phyloP scores from a whole-genome alignment of 2,329 filamentous ascomycete species.

The Ceratocystis ficicola region DNA sequence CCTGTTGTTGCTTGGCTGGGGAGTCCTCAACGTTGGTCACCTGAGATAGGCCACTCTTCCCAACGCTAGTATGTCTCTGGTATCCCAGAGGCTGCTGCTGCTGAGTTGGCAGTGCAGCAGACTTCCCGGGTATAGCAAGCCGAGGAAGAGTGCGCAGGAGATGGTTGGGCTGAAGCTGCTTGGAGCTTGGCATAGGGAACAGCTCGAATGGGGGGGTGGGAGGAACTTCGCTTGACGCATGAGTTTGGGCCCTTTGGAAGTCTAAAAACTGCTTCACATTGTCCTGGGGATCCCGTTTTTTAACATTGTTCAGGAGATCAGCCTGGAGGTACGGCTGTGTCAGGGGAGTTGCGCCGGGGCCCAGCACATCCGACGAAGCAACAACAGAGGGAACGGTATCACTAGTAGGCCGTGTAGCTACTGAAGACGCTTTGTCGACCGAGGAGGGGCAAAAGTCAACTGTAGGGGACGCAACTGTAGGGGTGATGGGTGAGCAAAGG shows the following conservation, averaged over 20 bases:
- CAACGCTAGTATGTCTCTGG: slow-evolving; percentile 9
- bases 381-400: slow-evolving; percentile 71
- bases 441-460: slow-evolving; percentile 35
- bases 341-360: slow-evolving; percentile 50
- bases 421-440: background rate
- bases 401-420: slow-evolving; percentile 32
- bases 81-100: slow-evolving; percentile 25
- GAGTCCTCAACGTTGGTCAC: slow-evolving; percentile 20
- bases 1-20: background rate
- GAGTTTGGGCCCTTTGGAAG: slow-evolving; percentile 55
- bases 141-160: slow-evolving; percentile 49
- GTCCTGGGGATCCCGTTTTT: slow-evolving; percentile 72
- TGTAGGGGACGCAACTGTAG: slow-evolving; percentile 13
- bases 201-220: slow-evolving; percentile 59
- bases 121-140: slow-evolving; percentile 44
- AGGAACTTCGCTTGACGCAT: slow-evolving; percentile 43
- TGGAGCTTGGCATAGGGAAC: slow-evolving; percentile 33
- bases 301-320: slow-evolving; percentile 55
- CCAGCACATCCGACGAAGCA: slow-evolving; percentile 82
- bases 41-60: slow-evolving; percentile 15
- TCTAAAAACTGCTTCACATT: slow-evolving; percentile 84
- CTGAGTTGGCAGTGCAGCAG: slow-evolving; percentile 25
- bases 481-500: slow-evolving; percentile 20
- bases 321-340: slow-evolving; percentile 58
- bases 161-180: slow-evolving; percentile 33